phyloP scores from a whole-genome alignment of 208 protist species.

The Vickermania ingenoplastis region DNA sequence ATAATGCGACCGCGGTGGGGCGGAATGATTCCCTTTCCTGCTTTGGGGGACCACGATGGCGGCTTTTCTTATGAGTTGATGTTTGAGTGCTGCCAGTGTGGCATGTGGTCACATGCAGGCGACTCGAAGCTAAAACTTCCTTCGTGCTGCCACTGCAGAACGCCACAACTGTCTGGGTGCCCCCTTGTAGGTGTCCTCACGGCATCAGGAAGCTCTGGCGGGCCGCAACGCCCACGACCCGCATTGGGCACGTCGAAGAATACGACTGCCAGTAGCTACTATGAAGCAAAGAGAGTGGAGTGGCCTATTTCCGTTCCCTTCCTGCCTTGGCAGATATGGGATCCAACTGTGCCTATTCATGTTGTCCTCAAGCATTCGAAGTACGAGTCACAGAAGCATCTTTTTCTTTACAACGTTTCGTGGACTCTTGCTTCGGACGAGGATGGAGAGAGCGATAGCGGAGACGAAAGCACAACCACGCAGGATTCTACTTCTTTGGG shows the following conservation, averaged over 20 bases:
- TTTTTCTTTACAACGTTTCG: constrained; percentile 71
- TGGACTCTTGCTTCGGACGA: constrained; percentile 6
- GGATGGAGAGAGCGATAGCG: constrained; percentile 2
- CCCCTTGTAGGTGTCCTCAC: constrained; percentile 23
- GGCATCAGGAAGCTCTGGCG: too few species aligned
- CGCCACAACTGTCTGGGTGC: constrained; percentile 42
- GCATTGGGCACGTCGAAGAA: not conserved
- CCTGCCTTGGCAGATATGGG: constrained; percentile 85
- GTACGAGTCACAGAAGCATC: constrained; percentile 62
- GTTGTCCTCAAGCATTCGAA: constrained; percentile 39
- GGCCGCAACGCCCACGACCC: too few species aligned
- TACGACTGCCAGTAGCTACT: not conserved
- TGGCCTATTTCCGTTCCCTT: constrained; percentile 85
- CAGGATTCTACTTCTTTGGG: too few species aligned
- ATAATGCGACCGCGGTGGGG: constrained; percentile 47
- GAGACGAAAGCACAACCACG: not conserved
- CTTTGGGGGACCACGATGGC: constrained; percentile 4
- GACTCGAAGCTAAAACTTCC: constrained; percentile 13
- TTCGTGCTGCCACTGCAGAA: constrained; percentile 31
- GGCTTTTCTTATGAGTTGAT: constrained; percentile 23
- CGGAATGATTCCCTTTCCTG: constrained; percentile 60
- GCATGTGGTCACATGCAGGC: constrained; percentile 38
- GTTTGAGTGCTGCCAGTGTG: constrained; percentile 85
- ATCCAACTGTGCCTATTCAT: constrained; percentile 55
- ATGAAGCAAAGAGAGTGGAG: constrained; percentile 27